phyloP scores from a whole-genome alignment of 2,329 filamentous ascomycete genomes.

The Ophiostoma australiae region DNA sequence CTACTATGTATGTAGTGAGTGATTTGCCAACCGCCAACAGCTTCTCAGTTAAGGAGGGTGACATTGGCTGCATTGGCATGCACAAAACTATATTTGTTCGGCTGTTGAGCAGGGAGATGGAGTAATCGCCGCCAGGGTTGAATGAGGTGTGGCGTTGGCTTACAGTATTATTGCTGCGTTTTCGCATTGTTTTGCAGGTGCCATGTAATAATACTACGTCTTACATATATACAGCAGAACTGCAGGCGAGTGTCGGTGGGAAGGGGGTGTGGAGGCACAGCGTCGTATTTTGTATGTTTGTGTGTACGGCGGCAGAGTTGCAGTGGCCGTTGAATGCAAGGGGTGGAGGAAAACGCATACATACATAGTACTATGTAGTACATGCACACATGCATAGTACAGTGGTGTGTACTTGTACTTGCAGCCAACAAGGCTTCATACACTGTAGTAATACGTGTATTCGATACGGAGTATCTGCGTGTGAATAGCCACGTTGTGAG shows the following conservation, averaged over 20 bases:
- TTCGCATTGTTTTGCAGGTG: not conserved
- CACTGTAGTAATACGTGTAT: not conserved
- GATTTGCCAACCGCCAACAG: not conserved
- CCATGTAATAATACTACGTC: too few species aligned
- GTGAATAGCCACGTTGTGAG: not conserved
- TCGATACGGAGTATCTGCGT: not conserved
- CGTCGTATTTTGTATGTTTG: not conserved
- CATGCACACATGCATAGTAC: too few species aligned
- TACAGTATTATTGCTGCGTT: not conserved
- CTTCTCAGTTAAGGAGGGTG: not conserved
- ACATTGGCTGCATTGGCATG: not conserved
- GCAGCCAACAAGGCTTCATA: not conserved
- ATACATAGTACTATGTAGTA: too few species aligned
- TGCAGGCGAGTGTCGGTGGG: too few species aligned
- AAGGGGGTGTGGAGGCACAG: not conserved
- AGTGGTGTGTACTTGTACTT: not conserved
- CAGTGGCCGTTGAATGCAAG: not conserved
- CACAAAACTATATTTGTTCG: slow-evolving; percentile 8
- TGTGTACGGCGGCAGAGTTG: not conserved
- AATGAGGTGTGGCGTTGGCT: not conserved
- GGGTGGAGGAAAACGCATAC: not conserved
- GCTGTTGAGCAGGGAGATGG: not conserved
- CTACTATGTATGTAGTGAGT: not conserved
- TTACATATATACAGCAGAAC: too few species aligned
- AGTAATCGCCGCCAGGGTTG: slow-evolving; percentile 5